Evolutionary conservation across 768 basidiomycete genomes (phyloP), one percentile per base, ranked within the genome.

Genomic region (Lentinula sp.): DNA sequence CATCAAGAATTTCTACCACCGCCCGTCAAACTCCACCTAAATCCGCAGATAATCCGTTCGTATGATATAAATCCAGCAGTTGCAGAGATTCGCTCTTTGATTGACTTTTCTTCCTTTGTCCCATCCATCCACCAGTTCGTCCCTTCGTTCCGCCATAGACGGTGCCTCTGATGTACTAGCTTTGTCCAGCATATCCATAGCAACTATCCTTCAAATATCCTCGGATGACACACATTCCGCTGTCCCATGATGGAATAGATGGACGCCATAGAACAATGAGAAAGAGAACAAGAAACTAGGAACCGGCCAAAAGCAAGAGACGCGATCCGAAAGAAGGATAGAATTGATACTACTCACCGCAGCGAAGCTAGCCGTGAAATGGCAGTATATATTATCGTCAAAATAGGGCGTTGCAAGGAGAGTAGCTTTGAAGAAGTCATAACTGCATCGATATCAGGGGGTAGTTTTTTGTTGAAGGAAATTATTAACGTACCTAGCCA

Each of bases 351-450:
- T 13, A 75, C 86, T 57, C 69, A 91, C 91, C 51, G 93, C 93
- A 40, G 88, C 90, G 61, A 95, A 89, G 68, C 88, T 90, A 1
- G 93, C 93, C 0, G 89, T 84, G 66, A 94, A 93, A 69, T 96
- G 94, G 61, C 85, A 86, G 21, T 75, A 69, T 56, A 94, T 92
- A 67, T 94, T 94, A 65, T 96, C 94, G 1, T 87, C 73, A 65
- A 95, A 88, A 69, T 88, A 85, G 6, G 71, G 65, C 3, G 84
- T 85, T 71, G 86, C 86, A 53, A 95, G 72, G 5, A 95, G 76
- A 67, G 92, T 87, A 3, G 86, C 79, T 73, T 96, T 96, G 84
- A 94, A 93, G 71, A 90, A 93, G 71, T 96, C 94, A 68, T 96
- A 96, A 10, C 89, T 92, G 61, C 28, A 37, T 16, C 9, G 13